Evolutionary conservation across 2,329 filamentous ascomycete genomes (phyloP), one percentile per base, ranked within the genome.

Genomic region (Claviceps cyperi): DNA sequence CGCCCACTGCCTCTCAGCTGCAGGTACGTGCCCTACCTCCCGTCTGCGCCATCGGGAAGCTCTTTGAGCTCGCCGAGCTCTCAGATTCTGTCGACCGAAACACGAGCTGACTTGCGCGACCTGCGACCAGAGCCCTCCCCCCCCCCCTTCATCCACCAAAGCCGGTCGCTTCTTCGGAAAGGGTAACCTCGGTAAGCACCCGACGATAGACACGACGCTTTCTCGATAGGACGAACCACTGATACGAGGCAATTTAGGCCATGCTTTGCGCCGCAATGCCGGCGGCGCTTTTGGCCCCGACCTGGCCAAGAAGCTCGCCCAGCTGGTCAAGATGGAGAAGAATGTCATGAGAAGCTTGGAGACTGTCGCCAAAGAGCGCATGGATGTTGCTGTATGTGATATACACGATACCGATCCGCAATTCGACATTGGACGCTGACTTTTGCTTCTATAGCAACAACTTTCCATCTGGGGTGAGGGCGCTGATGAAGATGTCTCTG

Each of bases 281-380:
- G 84, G 85, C 55, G 86, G 85, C 58, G 83, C 84, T 59, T 89
- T 88, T 57, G 78, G 80, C 55, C 79, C 90, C 51, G 92, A 98
- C 62, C 82, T 98, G 52, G 85, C 92, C 52, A 96, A 95, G 79
- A 98, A 98, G 78, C 83, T 98, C 55, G 88, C 90, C 40, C 87
- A 94, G 73, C 80, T 98, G 49, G 92, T 98, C 56, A 98, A 98
- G 80, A 98, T 98, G 92, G 92, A 98, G 74, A 98, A 98, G 82
- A 97, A 98, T 66, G 87, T 96, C 51, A 98, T 98, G 92, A 88
- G 92, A 68, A 96, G 89, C 66, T 83, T 97, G 77, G 92, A 98
- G 67, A 77, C 88, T 47, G 92, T 97, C 49, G 89, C 89, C 44
- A 84, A 89, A 63, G 92, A 98, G 76, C 83, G 92, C 60, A 97